phyloP scores from a whole-genome alignment of 2,329 filamentous ascomycete species.

The Ascosphaera pollenicola region DNA sequence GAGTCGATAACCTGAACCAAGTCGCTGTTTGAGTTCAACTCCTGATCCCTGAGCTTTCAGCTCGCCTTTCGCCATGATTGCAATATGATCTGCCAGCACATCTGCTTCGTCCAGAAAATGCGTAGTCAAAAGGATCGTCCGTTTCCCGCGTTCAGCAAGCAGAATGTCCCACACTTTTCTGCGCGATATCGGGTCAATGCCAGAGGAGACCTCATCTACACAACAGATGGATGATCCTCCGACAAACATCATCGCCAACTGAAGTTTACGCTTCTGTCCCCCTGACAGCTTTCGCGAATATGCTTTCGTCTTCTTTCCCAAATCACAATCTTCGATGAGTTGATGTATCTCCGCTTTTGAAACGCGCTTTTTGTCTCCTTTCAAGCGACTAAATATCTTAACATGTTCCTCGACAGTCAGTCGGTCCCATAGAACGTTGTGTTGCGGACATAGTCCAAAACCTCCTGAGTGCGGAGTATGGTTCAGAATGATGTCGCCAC shows the following conservation, averaged over 20 bases:
- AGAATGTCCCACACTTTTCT: slow-evolving; percentile 91
- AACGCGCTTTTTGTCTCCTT: slow-evolving; percentile 37
- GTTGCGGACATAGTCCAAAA: slow-evolving; percentile 72
- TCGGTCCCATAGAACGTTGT: slow-evolving; percentile 85
- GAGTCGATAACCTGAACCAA: slow-evolving; percentile 70
- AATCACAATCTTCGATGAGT: slow-evolving; percentile 49
- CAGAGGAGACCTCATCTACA: slow-evolving; percentile 76
- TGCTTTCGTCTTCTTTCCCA: slow-evolving; percentile 51
- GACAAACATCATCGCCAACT: slow-evolving; percentile 87
- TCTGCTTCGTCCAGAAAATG: slow-evolving; percentile 92
- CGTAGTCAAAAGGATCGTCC: slow-evolving; percentile 74
- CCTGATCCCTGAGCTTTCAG: slow-evolving; percentile 67
- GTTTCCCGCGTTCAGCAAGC: slow-evolving; percentile 55
- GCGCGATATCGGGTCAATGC: slow-evolving; percentile 65
- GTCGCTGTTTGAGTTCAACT: slow-evolving; percentile 59
- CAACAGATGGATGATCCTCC: slow-evolving; percentile 75
- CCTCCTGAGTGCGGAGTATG: slow-evolving; percentile 57
- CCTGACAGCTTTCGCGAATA: slow-evolving; percentile 61
- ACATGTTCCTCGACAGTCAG: slow-evolving; percentile 74
- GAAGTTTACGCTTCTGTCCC: slow-evolving; percentile 78
- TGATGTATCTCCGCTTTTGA: slow-evolving; percentile 35
- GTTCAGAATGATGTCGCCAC: slow-evolving; percentile 56
- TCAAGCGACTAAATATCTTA: slow-evolving; percentile 61
- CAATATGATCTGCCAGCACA: slow-evolving; percentile 69
- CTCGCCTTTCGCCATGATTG: slow-evolving; percentile 64